Conservation (phyloP, 345 rosid species). For the Eucalyptus pumila region DNA sequence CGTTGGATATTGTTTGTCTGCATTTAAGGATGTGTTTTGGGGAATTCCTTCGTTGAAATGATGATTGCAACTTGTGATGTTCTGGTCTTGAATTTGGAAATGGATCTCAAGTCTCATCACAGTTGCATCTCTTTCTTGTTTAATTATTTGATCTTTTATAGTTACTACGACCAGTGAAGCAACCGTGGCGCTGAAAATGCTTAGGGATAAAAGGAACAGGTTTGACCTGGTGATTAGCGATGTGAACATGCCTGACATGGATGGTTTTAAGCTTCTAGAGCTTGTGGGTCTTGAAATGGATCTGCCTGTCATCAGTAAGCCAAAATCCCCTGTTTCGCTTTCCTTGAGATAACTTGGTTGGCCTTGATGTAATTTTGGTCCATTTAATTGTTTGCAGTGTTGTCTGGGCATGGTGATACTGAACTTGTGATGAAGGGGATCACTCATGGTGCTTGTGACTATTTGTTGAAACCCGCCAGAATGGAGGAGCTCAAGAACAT, state of each 20-base stretch:
- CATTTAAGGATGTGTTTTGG: background rate
- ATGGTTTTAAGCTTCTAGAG: conserved; percentile 45
- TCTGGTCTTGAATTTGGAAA: background rate
- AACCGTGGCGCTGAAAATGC: conserved; percentile 5
- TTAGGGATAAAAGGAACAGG: conserved; percentile 21
- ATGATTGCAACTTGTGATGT: background rate
- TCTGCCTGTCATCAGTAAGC: conserved; percentile 47
- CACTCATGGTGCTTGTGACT: conserved; percentile 92
- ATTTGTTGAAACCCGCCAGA: conserved; percentile 85
- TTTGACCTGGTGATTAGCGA: conserved; percentile 37
- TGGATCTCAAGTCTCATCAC: background rate
- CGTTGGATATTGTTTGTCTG: background rate
- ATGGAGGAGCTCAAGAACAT: conserved; percentile 84
- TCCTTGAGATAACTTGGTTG: background rate
- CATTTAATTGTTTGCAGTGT: conserved; percentile 33
- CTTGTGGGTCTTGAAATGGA: conserved; percentile 43
- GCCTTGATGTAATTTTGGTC: background rate
- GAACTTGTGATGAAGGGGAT: conserved; percentile 88
- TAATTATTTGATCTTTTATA: background rate
- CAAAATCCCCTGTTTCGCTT: background rate
- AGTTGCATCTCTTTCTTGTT: background rate
- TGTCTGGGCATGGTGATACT: conserved; percentile 72
- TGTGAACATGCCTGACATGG: conserved; percentile 46
- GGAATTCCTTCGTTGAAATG: background rate
- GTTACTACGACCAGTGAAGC: conserved; percentile 28